A percentile compares a stretch with the other conserved stretches of the same genome.
Evolutionary conservation across 2,329 filamentous ascomycete species (phyloP).

Genomic region (Hysterium pulicare): DNA sequence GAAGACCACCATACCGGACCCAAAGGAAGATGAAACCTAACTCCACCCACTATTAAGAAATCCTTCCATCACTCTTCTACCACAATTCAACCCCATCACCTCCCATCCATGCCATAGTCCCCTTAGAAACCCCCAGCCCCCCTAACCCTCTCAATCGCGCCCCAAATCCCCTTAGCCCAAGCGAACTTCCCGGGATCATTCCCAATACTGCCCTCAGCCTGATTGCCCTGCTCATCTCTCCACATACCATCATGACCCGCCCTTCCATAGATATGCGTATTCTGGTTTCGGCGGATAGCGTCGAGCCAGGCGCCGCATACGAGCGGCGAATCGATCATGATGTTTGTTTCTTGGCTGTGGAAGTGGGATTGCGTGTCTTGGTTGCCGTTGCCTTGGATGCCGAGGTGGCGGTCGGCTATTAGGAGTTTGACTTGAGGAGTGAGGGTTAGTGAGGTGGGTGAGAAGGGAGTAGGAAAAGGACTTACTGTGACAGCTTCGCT

Average conservation of each 20-base stretch:
- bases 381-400: slow-evolving; percentile 72
- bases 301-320: slow-evolving; percentile 64
- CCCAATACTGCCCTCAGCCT: slow-evolving; percentile 40
- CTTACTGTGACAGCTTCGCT: slow-evolving; percentile 62
- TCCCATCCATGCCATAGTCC: no score
- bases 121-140: slow-evolving; percentile 55
- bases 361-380: slow-evolving; percentile 80
- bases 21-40: no score
- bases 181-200: slow-evolving; percentile 54
- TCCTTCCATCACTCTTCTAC: no score
- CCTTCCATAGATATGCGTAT: slow-evolving; percentile 58
- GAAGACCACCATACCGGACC: no score
- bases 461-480: not conserved
- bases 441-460: not conserved
- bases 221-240: slow-evolving; percentile 50
- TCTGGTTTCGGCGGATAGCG: slow-evolving; percentile 62
- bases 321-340: slow-evolving; percentile 64
- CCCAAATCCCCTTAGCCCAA: slow-evolving; percentile 57
- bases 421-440: slow-evolving; percentile 61
- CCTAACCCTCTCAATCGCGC: slow-evolving; percentile 56
- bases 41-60: no score
- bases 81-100: no score
- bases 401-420: slow-evolving; percentile 67
- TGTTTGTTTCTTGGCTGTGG: slow-evolving; percentile 73
- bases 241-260: slow-evolving; percentile 59